Conservation (phyloP, 495 filamentous ascomycete genomes). For the Hapsidospora chrysogenum region DNA sequence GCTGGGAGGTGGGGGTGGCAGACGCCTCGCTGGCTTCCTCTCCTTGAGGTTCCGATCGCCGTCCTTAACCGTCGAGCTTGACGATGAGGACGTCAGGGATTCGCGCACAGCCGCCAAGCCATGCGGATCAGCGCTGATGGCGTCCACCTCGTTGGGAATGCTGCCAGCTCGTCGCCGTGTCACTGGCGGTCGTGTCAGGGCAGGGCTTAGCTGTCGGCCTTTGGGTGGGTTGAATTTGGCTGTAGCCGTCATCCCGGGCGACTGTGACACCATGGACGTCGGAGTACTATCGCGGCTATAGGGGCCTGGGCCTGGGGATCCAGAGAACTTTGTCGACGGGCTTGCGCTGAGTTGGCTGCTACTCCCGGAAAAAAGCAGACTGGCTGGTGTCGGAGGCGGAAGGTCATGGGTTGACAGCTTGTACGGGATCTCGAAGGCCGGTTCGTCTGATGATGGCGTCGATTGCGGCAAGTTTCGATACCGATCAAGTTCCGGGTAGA, state of each 20-base stretch:
- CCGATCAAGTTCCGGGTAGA: conserved; percentile 37
- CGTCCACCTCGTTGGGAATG: conserved; percentile 31
- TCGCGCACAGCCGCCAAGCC: conserved; percentile 50
- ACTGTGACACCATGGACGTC: conserved; percentile 93
- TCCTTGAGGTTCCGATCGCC: conserved; percentile 27
- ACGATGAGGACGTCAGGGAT: conserved; percentile 42
- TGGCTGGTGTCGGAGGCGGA: conserved; percentile 42
- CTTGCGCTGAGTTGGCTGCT: conserved; percentile 42
- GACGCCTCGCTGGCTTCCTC: conserved; percentile 23
- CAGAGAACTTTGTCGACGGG: conserved; percentile 87
- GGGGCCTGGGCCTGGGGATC: conserved; percentile 60
- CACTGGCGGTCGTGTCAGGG: conserved; percentile 50
- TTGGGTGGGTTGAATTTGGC: conserved; percentile 38
- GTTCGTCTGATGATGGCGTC: conserved; percentile 8
- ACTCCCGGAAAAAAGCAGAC: conserved; percentile 29
- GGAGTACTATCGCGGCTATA: conserved; percentile 89
- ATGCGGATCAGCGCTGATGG: conserved; percentile 27
- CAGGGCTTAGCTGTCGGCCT: conserved; percentile 45
- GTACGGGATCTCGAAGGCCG: conserved; percentile 20
- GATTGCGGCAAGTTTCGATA: conserved; percentile 24
- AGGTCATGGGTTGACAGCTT: conserved; percentile 40
- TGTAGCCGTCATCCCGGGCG: conserved; percentile 54
- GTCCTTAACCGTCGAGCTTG: conserved; percentile 39
- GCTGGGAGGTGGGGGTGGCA: conserved; percentile 36
- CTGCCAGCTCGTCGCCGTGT: conserved; percentile 40